These are phyloP conservation scores for Nemania diffusa DNA, from an alignment of 2,329 filamentous ascomycete species.

Conservation along the genomic window DNA sequence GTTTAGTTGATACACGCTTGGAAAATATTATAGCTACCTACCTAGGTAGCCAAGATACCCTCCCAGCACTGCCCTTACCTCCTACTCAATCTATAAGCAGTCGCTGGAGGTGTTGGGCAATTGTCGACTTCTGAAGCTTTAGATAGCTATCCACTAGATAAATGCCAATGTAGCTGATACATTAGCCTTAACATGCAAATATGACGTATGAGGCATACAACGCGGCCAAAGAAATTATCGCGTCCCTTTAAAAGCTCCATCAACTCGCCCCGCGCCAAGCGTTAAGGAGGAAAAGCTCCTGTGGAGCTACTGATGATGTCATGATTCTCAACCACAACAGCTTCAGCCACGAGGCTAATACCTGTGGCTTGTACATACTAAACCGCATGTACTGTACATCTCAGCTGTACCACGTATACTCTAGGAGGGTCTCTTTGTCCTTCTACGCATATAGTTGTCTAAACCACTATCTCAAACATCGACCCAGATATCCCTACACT, in stretches of 20 bases:
- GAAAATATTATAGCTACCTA: neutral
- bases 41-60: neutral
- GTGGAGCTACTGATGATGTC: conserved; percentile 43
- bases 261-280: neutral
- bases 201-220: conserved; percentile 27
- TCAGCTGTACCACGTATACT: too few relatives aligned
- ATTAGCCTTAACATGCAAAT: neutral
- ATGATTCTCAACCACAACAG: conserved; percentile 34
- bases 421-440: too few relatives aligned
- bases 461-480: too few relatives aligned
- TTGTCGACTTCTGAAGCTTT: neutral
- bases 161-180: neutral
- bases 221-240: neutral
- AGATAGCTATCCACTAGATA: neutral
- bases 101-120: conserved; percentile 10
- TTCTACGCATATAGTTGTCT: too few relatives aligned
- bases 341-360: conserved; percentile 27
- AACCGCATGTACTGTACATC: too few relatives aligned
- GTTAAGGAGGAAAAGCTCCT: conserved; percentile 44
- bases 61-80: neutral
- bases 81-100: neutral
- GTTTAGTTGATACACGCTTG: neutral
- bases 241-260: conserved; percentile 29
- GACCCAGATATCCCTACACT: too few relatives aligned
- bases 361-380: neutral